Evolutionary conservation across 2,329 filamentous ascomycete genomes (phyloP).

Genomic region (Cryphonectria radicalis): DNA sequence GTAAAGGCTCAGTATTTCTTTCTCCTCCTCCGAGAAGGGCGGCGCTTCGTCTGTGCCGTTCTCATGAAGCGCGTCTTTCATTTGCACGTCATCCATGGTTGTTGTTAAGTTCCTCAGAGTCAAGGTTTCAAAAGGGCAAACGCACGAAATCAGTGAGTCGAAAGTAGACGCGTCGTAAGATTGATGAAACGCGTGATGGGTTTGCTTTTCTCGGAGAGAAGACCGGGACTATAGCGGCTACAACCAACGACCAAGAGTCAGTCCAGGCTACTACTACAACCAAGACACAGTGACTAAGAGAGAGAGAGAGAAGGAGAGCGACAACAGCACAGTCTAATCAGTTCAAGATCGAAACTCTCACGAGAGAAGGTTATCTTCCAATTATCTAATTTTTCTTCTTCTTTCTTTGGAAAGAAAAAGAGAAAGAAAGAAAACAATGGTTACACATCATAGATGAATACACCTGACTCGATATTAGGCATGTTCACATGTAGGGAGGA

Average conservation of each 20-base stretch:
- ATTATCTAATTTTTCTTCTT: neutral
- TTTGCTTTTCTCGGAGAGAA: neutral
- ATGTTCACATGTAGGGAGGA: neutral
- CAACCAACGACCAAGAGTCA: neutral
- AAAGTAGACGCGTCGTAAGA: slow-evolving; percentile 7
- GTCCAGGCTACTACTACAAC: neutral
- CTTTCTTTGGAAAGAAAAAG: neutral
- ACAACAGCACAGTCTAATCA: neutral
- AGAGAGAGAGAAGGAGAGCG: neutral
- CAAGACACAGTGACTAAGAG: neutral
- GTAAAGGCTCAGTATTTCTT: slow-evolving; percentile 69
- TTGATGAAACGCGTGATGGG: neutral
- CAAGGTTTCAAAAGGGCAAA: too few species aligned
- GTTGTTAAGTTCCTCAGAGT: neutral
- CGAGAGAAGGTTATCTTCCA: neutral
- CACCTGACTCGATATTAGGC: neutral
- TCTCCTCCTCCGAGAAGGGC: slow-evolving; percentile 68
- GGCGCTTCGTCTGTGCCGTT: neutral
- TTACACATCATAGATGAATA: neutral
- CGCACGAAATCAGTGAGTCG: neutral
- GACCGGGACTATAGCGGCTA: neutral
- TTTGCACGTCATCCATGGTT: slow-evolving; percentile 32
- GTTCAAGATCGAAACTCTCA: neutral
- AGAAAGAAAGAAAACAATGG: neutral
- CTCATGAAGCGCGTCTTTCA: slow-evolving; percentile 40